Percentiles rank a stretch among this genome's conserved stretches.
Evolutionary conservation across 2,329 filamentous ascomycete genomes (phyloP).

Genomic region (Tolypocladium pustulatum): DNA sequence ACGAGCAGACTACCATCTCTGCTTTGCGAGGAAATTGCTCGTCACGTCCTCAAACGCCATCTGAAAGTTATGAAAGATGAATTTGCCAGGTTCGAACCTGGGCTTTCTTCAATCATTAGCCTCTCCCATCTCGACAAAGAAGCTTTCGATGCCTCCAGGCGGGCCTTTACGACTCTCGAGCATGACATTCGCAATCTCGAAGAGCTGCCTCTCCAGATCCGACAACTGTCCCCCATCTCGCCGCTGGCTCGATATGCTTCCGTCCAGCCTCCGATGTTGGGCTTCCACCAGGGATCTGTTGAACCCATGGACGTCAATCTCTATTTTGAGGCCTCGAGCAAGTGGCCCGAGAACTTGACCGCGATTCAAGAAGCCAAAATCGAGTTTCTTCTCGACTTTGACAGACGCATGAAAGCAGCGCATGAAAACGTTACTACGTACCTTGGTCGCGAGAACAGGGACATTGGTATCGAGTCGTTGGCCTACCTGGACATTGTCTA

Average conservation of each 20-base stretch:
- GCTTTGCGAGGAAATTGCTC: conserved; percentile 70
- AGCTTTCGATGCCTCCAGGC: conserved; percentile 57
- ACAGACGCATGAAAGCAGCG: conserved; percentile 54
- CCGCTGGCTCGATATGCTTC: conserved; percentile 67
- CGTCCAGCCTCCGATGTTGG: conserved; percentile 29
- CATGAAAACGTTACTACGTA: conserved; percentile 53
- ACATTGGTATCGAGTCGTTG: conserved; percentile 59
- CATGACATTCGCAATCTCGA: conserved; percentile 67
- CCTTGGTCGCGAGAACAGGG: conserved; percentile 71
- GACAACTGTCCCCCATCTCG: conserved; percentile 66
- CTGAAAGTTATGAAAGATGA: conserved; percentile 48
- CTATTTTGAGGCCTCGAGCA: conserved; percentile 85
- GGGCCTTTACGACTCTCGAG: conserved; percentile 64
- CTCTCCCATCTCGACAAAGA: conserved; percentile 37
- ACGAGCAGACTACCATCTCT: conserved; percentile 48
- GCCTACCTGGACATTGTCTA: conserved; percentile 77
- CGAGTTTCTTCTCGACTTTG: conserved; percentile 73
- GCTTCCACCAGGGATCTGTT: conserved; percentile 31
- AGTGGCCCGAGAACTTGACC: conserved; percentile 85
- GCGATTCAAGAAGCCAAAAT: conserved; percentile 92
- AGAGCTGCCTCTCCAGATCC: conserved; percentile 76
- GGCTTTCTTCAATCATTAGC: conserved; percentile 37
- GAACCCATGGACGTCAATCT: conserved; percentile 67
- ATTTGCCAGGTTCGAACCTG: conserved; percentile 38
- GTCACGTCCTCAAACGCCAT: conserved; percentile 60